phyloP scores from a whole-genome alignment of 495 filamentous ascomycete species.

The Jackrogersella minutella region DNA sequence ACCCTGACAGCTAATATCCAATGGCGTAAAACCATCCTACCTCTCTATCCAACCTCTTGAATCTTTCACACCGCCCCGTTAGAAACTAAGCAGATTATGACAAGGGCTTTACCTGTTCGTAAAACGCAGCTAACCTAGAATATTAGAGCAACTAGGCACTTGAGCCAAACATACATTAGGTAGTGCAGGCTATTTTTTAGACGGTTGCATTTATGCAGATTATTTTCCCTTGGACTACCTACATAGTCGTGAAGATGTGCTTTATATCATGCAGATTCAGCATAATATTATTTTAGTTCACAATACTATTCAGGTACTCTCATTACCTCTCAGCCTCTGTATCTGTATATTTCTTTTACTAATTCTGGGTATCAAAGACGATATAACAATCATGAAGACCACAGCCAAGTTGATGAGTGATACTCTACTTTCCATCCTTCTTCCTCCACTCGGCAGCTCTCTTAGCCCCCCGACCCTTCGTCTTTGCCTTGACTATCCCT shows the following conservation, averaged over 20 bases:
- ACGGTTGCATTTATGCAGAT: background rate
- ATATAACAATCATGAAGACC: background rate
- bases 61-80: constrained; percentile 22
- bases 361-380: background rate
- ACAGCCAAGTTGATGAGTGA: background rate
- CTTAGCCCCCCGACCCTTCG: constrained; percentile 61
- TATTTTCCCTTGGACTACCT: too few species aligned
- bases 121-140: constrained; percentile 14
- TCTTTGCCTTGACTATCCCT: constrained; percentile 53
- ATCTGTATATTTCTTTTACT: background rate
- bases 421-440: constrained; percentile 29
- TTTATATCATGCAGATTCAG: background rate
- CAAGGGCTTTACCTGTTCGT: constrained; percentile 20
- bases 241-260: too few species aligned
- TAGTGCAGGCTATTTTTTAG: constrained; percentile 12
- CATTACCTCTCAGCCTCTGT: too few species aligned
- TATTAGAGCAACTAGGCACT: too few species aligned
- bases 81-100: constrained; percentile 9
- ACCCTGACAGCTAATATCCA: background rate
- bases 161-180: constrained; percentile 28
- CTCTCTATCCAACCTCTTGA: constrained; percentile 1
- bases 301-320: too few species aligned
- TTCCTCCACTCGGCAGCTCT: constrained; percentile 75
- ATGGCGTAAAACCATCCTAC: background rate
- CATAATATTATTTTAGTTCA: background rate